These are phyloP conservation scores for Penicillium griseofulvum DNA, from an alignment of 2,329 filamentous ascomycete species.

Conservation along the genomic window DNA sequence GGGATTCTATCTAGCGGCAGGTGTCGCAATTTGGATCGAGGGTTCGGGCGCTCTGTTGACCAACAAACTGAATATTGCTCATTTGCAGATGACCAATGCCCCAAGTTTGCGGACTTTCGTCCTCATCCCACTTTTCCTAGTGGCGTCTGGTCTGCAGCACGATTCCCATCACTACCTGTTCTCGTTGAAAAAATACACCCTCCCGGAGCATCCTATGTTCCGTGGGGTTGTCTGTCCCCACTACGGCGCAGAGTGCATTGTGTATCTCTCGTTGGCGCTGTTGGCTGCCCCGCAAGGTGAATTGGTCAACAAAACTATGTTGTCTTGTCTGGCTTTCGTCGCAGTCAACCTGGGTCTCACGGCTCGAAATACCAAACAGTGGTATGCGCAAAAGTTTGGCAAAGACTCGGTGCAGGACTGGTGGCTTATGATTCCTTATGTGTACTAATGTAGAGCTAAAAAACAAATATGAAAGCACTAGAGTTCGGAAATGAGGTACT, in stretches of 20 bases:
- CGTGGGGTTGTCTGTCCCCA: constrained; percentile 75
- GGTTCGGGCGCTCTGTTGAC: constrained; percentile 55
- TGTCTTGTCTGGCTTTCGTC: constrained; percentile 71
- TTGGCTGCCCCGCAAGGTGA: constrained; percentile 67
- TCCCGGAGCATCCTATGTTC: constrained; percentile 74
- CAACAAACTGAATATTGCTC: constrained; percentile 32
- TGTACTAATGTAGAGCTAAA: constrained; percentile 29
- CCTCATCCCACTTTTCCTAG: constrained; percentile 62
- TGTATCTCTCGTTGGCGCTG: constrained; percentile 77
- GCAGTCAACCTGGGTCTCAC: constrained; percentile 77
- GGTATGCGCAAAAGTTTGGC: constrained; percentile 78
- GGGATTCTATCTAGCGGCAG: constrained; percentile 71
- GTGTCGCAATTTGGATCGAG: constrained; percentile 80
- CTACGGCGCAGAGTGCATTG: constrained; percentile 81
- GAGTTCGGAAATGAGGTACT: background rate
- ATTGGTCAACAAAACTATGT: constrained; percentile 68
- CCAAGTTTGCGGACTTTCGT: constrained; percentile 54
- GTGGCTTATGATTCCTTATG: constrained; percentile 71
- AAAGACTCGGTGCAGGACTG: constrained; percentile 58
- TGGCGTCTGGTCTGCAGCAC: constrained; percentile 72
- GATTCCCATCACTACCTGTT: constrained; percentile 69
- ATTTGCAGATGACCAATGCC: constrained; percentile 39
- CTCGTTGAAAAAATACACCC: constrained; percentile 73
- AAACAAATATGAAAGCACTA: background rate
- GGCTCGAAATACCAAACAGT: constrained; percentile 71